phyloP scores from a whole-genome alignment of 2,329 filamentous ascomycete genomes.

The Alternaria incomplexa region DNA sequence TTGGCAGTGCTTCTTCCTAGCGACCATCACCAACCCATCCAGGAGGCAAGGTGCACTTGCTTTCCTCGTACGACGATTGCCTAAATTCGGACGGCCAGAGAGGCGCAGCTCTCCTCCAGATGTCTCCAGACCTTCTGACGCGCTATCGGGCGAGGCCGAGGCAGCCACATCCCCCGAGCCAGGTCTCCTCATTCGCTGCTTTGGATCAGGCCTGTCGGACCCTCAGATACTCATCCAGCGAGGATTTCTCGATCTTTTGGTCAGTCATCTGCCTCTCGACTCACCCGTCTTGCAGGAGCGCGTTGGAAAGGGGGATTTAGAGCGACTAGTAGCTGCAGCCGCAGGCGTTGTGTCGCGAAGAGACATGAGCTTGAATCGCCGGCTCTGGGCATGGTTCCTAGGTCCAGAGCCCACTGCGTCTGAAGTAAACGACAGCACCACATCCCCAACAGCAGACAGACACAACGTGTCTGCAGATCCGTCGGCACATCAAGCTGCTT shows the following conservation, averaged over 20 bases:
- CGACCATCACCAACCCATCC: constrained; percentile 86
- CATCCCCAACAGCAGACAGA: constrained; percentile 55
- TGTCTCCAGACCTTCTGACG: constrained; percentile 6
- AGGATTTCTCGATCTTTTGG: constrained; percentile 90
- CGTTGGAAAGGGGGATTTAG: constrained; percentile 76
- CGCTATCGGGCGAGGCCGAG: constrained; percentile 60
- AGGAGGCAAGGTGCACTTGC: constrained; percentile 85
- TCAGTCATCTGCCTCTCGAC: constrained; percentile 85
- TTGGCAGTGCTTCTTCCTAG: constrained; percentile 97
- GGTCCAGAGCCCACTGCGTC: constrained; percentile 69
- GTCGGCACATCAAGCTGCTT: constrained; percentile 61
- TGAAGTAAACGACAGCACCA: constrained; percentile 41
- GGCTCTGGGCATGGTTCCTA: constrained; percentile 95
- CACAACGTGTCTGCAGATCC: constrained; percentile 53
- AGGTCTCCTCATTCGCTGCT: constrained; percentile 86
- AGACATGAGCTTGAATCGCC: constrained; percentile 95
- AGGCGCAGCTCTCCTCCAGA: constrained; percentile 26
- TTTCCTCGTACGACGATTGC: constrained; percentile 80
- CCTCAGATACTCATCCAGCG: constrained; percentile 90
- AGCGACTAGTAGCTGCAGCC: constrained; percentile 81
- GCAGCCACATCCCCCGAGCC: constrained; percentile 89
- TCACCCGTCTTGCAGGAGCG: constrained; percentile 78
- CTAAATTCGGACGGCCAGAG: constrained; percentile 63
- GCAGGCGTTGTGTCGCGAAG: constrained; percentile 85
- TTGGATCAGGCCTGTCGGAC: constrained; percentile 86